phyloP scores from a whole-genome alignment of 129 eudicot species.

The sunflower (Helianthus annuus) region HanXRQr2.0-SUNRISE NC_035448.2:99758313-99758812 shows the following conservation, averaged over 20 bases:
- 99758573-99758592: background rate
- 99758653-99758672: constrained; percentile 88
- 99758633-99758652: constrained; percentile 72
- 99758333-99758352: constrained; percentile 90
- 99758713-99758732: background rate
- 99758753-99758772: constrained; percentile 36
- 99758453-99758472: constrained; percentile 99
- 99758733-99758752: constrained; percentile 12
- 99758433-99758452: constrained; percentile 98
- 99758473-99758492: constrained; percentile 94
- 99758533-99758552: constrained; percentile 88
- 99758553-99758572: constrained; percentile 54
- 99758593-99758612: background rate
- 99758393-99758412: background rate
- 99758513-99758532: constrained; percentile 99
- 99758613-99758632: background rate
- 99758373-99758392: background rate
- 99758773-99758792: constrained; percentile 30
- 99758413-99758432: constrained; percentile 86
- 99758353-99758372: background rate
- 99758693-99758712: constrained; percentile 60
- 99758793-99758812: constrained; percentile 19
- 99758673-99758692: constrained; percentile 59
- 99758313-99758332: constrained; percentile 93
- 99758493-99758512: constrained; percentile 97